Evolutionary conservation across 1,284 basidiomycete species (phyloP).

Genomic region (Prillingera fragicola): DNA sequence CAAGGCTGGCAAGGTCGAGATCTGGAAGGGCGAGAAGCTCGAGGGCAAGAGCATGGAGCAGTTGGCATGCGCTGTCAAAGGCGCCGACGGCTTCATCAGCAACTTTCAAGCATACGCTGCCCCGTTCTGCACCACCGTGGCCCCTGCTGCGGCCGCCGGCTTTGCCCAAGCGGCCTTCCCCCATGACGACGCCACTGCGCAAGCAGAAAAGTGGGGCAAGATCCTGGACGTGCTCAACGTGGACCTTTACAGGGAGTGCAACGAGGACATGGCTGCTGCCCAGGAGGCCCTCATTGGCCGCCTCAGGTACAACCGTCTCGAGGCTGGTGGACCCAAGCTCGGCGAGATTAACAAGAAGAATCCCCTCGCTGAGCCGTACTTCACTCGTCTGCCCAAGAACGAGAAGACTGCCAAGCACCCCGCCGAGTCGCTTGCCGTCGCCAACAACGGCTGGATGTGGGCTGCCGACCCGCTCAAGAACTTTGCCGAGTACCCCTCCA

Average conservation of each 20-base stretch:
- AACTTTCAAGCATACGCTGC: conserved; percentile 59
- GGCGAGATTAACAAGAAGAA: conserved; percentile 70
- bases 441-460: conserved; percentile 99
- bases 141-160: conserved; percentile 66
- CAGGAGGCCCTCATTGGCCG: conserved; percentile 69
- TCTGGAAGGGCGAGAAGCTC: conserved; percentile 41
- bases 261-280: conserved; percentile 70
- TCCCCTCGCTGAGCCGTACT: conserved; percentile 81
- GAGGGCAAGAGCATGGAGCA: conserved; percentile 57
- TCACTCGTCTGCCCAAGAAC: conserved; percentile 67
- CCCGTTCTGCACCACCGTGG: conserved; percentile 63
- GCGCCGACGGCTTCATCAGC: conserved; percentile 53
- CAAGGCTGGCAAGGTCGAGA: conserved; percentile 57
- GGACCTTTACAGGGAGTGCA: conserved; percentile 75
- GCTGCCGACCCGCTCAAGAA: conserved; percentile 87
- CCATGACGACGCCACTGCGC: conserved; percentile 47
- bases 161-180: conserved; percentile 55
- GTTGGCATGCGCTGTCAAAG: conserved; percentile 60
- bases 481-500: conserved; percentile 92
- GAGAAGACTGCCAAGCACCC: conserved; percentile 57
- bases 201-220: conserved; percentile 65
- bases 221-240: conserved; percentile 83
- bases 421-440: conserved; percentile 68
- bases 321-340: conserved; percentile 73
- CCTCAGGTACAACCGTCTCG: conserved; percentile 72